Conservation (phyloP, 345 rosid species). For the Garcia nutans region DNA sequence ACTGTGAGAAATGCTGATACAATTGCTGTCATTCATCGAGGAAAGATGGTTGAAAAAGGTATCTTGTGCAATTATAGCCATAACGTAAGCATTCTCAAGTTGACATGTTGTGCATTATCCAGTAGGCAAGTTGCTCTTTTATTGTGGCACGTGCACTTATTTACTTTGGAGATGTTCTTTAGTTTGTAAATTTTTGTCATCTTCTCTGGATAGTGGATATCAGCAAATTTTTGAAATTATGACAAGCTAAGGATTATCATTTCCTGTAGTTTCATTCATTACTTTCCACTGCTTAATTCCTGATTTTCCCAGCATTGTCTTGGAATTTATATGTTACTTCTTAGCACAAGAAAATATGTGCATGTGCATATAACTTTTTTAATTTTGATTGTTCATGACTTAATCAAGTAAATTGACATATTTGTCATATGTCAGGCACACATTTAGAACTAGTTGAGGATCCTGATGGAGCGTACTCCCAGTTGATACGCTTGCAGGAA, state of each 20-base stretch:
- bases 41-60: constrained; percentile 45
- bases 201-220: neutral
- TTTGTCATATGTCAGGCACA: constrained; percentile 38
- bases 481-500: constrained; percentile 71
- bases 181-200: too few species aligned
- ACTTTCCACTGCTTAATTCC: neutral
- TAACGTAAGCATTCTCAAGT: neutral
- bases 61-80: neutral
- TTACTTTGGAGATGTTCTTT: too few species aligned
- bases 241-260: neutral
- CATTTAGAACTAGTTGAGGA: constrained; percentile 56
- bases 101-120: neutral
- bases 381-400: neutral
- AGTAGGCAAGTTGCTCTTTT: neutral
- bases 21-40: constrained; percentile 40
- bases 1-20: constrained; percentile 37
- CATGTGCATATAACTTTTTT: too few species aligned
- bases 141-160: too few species aligned
- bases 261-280: neutral
- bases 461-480: constrained; percentile 78
- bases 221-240: neutral
- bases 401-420: neutral
- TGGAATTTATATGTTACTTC: neutral
- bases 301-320: neutral
- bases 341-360: neutral